Evolutionary conservation across 345 rosid species (phyloP).

Genomic region (Sisymbrium irio): DNA sequence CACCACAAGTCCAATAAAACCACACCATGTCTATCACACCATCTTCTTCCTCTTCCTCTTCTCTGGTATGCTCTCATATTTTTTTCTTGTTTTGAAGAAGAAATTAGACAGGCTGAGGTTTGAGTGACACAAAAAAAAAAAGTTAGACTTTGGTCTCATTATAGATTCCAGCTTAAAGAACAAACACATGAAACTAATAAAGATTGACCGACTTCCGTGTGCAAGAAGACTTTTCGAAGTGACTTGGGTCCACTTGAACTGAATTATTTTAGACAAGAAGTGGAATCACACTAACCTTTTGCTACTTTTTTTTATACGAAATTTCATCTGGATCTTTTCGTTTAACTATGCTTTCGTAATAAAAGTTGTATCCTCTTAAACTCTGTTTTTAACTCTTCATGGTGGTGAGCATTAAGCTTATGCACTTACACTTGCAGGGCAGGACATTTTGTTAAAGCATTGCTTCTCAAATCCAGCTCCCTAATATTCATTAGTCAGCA

Average conservation of each 20-base stretch:
- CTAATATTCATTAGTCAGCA: too few relatives aligned
- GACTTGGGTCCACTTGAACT: background rate
- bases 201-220: background rate
- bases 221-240: background rate
- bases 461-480: too few relatives aligned
- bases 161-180: background rate
- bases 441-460: too few relatives aligned
- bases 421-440: too few relatives aligned
- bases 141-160: background rate
- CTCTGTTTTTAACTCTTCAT: too few relatives aligned
- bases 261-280: background rate
- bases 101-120: background rate
- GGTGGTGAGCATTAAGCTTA: too few relatives aligned
- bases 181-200: background rate
- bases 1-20: too few relatives aligned
- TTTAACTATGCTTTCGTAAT: too few relatives aligned
- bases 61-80: background rate
- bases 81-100: too few relatives aligned
- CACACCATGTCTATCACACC: background rate
- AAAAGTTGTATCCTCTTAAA: too few relatives aligned
- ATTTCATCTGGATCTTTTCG: background rate
- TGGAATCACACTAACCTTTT: background rate
- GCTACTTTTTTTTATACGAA: background rate
- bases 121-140: too few relatives aligned
- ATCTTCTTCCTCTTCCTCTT: background rate